phyloP scores from a whole-genome alignment of 192 early-diverging fungal genomes.

The Umbelopsis sp. region DNA sequence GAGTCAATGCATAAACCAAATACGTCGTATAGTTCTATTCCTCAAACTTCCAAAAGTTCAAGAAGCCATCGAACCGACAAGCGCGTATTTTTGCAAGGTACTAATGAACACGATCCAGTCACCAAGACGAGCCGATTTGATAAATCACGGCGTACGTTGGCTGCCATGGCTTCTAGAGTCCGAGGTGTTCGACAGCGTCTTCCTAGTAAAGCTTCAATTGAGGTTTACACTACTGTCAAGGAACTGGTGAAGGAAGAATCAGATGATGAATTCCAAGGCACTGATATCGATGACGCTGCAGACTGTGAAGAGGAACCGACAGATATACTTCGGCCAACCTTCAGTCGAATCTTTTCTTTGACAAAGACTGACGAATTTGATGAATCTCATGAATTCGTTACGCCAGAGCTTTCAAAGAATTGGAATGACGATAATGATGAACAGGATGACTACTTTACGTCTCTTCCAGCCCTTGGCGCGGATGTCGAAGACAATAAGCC shows the following conservation, averaged over 20 bases:
- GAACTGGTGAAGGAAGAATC: conserved; percentile 55
- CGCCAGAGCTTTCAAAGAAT: background rate
- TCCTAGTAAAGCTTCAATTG: conserved; percentile 45
- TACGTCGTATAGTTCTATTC: background rate
- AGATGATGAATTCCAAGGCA: conserved; percentile 54
- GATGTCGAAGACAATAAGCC: background rate
- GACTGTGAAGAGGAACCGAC: background rate
- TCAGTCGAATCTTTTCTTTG: conserved; percentile 48
- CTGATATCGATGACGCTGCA: conserved; percentile 36
- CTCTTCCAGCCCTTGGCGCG: background rate
- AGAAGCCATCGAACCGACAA: conserved; percentile 1
- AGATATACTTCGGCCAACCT: background rate
- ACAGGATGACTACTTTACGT: background rate
- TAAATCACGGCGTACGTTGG: background rate
- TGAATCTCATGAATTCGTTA: conserved; percentile 27
- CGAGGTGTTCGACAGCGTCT: conserved; percentile 30
- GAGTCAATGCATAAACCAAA: conserved; percentile 11
- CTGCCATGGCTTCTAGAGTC: conserved; percentile 2
- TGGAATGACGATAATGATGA: conserved; percentile 13
- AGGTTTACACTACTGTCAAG: conserved; percentile 53
- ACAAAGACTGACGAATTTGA: conserved; percentile 60
- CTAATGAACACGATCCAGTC: background rate
- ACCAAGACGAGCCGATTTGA: background rate
- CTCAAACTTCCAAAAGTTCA: background rate
- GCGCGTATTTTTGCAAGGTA: background rate